Evolutionary conservation across 495 filamentous ascomycete genomes (phyloP), one percentile per base, ranked within the genome.

Genomic region (Neurospora terricola): DNA sequence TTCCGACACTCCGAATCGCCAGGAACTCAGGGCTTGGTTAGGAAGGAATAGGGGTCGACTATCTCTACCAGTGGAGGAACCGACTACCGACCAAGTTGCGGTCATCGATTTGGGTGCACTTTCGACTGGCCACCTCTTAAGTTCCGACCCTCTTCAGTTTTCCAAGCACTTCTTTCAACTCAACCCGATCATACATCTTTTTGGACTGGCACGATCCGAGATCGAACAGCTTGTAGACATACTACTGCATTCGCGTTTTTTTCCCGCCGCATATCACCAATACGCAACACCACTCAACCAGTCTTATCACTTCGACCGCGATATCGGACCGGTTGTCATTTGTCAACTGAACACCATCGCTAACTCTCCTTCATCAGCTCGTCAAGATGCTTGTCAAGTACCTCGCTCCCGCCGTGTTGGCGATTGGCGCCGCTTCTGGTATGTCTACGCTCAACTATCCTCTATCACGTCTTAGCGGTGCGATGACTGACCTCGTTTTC

Each of bases 311-410:
- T 34, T 66, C 14, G 54, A 66, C 54, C 23, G 54, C 54, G 54
- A 66, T 34, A 66, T 34, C 14, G 14, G 54, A 66, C 27, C 54
- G 27, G 54, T 27, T n/a, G 70, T 42, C 71, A 30, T 48, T 74
- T 73, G 30, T 78, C 69, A 27, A 43, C 12, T 66, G 27, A 43
- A 71, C 14, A 40, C 39, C 40, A 69, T 42, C 69, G 71, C 70
- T 77, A 74, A 76, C 74, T 78, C 74, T 82, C 76, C 79, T 74
- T 71, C 73, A 68, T 69, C 71, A 81, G 80, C 77, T 71, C 72
- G 70, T 76, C 87, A 86, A 80, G 80, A 97, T 98, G 95, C 87
- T 90, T 80, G 86, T 90, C 84, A 84, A 88, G 83, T 89, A 90
- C 79, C 86, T 93, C 83, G 80, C 94, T 74, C 86, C 96, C 77